Percentiles rank a stretch among this genome's conserved stretches.
phyloP scores from a whole-genome alignment of 2,329 filamentous ascomycete species.

The Harringtonia aguacate region DNA sequence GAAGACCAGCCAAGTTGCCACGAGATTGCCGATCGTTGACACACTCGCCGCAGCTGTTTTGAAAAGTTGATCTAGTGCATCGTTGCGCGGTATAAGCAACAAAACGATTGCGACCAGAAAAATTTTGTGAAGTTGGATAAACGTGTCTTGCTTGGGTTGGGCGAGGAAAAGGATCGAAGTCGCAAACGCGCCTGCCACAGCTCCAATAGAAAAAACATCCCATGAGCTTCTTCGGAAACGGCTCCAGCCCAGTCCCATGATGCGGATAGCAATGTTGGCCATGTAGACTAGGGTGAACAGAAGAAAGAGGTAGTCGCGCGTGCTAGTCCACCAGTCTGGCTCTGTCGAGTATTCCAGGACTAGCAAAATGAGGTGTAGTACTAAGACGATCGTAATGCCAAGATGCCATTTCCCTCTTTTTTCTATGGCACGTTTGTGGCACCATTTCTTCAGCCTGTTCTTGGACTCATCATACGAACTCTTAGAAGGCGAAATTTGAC shows the following conservation, averaged over 20 bases:
- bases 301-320: slow-evolving; percentile 69
- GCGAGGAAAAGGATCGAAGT: slow-evolving; percentile 70
- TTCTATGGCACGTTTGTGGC: slow-evolving; percentile 85
- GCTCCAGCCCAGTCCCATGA: slow-evolving; percentile 83
- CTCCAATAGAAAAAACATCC: slow-evolving; percentile 81
- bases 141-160: slow-evolving; percentile 46
- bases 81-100: slow-evolving; percentile 88
- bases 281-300: slow-evolving; percentile 73
- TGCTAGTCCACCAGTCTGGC: slow-evolving; percentile 55
- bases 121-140: slow-evolving; percentile 80
- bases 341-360: slow-evolving; percentile 80
- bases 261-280: slow-evolving; percentile 70
- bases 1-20: slow-evolving; percentile 95
- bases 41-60: slow-evolving; percentile 95
- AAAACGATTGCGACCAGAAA: slow-evolving; percentile 86
- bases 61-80: slow-evolving; percentile 94
- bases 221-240: slow-evolving; percentile 88
- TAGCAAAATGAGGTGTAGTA: slow-evolving; percentile 74
- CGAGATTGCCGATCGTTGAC: slow-evolving; percentile 76
- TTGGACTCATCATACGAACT: slow-evolving; percentile 70
- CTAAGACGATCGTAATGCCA: slow-evolving; percentile 65
- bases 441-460: slow-evolving; percentile 81
- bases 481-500: slow-evolving; percentile 91
- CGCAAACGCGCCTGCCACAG: slow-evolving; percentile 68
- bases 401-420: slow-evolving; percentile 91